Base-by-base conservation (phyloP, 768 basidiomycete genomes). In the Suillus tomentosus region DNA sequence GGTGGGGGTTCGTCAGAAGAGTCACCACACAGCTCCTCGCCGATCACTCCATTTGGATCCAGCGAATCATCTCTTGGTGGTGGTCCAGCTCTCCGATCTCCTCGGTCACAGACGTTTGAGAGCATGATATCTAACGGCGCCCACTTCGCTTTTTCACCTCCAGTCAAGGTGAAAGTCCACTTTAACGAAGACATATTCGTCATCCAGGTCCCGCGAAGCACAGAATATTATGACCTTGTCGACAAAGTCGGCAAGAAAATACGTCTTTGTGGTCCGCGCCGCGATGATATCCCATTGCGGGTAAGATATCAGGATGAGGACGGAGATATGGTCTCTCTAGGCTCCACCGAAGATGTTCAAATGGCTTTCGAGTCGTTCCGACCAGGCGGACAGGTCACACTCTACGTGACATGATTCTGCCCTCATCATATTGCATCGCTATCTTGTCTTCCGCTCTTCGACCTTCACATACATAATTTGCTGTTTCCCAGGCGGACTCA, bases 171-270 rank as follows among this genome's bases (percentile, higher is more conserved):
- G 73, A 96, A 96, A 78, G 94, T 98, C 61, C 92, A 93, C 75
- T 98, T 91, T 80, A 88, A 94, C 71, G 92, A 96, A 70, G 95
- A 97, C 74, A 91, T 97, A 54, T 99, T 98, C 73, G 91, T 96
- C 66, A 92, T 98, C 64, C 91, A 94, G 76, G 94, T 96, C 31
- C 85, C 92, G 50, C 84, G 89, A 66, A 77, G 81, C 66, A 93
- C 92, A 40, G 87, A 91, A 73, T 96, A 90, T 76, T 81, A 79
- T 60, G 92, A 95, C 51, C 82, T 99, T 60, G 90, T 96, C 60
- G 91, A 95, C 75, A 91, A 89, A 73, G 94, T 99, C 2, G 89
- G 91, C 40, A 88, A 88, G 79, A 99, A 98, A 85, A 96, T 98
- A 69, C 85, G 94, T 37, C 82, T 96, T 34, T 96, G 95, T 74